Evolutionary conservation across 2,329 filamentous ascomycete species (phyloP), one percentile per base, ranked within the genome.

Genomic region (Shiraia sp.): DNA sequence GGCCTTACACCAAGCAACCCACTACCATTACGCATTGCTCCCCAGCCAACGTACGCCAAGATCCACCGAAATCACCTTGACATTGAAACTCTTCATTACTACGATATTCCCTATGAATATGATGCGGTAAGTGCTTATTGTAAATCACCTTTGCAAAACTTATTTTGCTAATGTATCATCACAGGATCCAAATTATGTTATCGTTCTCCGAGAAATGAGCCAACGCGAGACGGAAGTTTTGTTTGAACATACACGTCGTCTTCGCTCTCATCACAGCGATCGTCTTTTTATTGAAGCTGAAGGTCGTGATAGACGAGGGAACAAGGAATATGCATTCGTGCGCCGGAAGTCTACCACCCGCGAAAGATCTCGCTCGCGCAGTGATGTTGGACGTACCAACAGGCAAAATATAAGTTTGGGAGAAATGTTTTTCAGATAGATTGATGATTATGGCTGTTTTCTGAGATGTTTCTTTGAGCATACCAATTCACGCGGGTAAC

Each of bases 131-230:
- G 73, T 69, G n/a, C 16, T 15, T 29, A 36, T 10, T 22, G 19
- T 22, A 8, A 17, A 12, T 10, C 2, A 1, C 26, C 7, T 10
- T 9, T 24, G 15, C n/a, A 2, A 22, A 10, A 4, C 15, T 4
- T 12, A 13, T 17, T 22, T n/a, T 28, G 15, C 22, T 52, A 39
- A 56, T 45, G 34, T 36, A 10, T 14, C 3, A 28, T 26, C 10
- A 19, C 33, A 60, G 55, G 71, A 78, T 52, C 62, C 66, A 8
- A 68, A 75, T 40, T 78, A 72, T 62, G 72, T 77, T 58, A 74
- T 78, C 55, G 73, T 78, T 43, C 65, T 76, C 9, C 71, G 72
- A 36, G 75, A 78, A 46, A 74, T 78, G 69, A 70, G 72, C 49
- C 68, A 70, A 33, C 63, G 66, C 40, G 74, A 77, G 37, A 77